A percentile compares a stretch with the other conserved stretches of the same genome.
Conservation (phyloP, 805 yeast species). For the Metschnikowia aberdeeniae region DNA sequence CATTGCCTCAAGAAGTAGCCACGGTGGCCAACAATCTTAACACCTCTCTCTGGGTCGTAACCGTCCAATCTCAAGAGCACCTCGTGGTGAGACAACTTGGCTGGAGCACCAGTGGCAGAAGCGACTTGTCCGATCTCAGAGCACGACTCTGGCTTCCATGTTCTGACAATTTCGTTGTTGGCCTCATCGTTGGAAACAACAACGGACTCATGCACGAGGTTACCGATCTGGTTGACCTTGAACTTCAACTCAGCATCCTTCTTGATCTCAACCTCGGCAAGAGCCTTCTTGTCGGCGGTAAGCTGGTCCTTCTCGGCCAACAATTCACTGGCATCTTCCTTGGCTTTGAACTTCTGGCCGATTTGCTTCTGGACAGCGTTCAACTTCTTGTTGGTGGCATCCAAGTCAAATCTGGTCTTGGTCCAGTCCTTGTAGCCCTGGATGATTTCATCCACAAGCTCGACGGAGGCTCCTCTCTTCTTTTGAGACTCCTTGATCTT, state of each 20-base stretch:
- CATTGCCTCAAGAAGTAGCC: conserved; percentile 93
- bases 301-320: conserved; percentile 76
- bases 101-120: conserved; percentile 72
- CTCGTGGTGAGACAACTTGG: conserved; percentile 90
- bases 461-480: conserved; percentile 94
- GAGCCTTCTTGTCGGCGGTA: conserved; percentile 62
- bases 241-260: conserved; percentile 70
- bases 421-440: conserved; percentile 91
- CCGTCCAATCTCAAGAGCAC: conserved; percentile 92
- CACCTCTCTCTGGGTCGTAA: conserved; percentile 98
- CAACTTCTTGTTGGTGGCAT: conserved; percentile 81
- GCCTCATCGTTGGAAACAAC: conserved; percentile 85
- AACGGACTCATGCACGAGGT: conserved; percentile 89
- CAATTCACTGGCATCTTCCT: conserved; percentile 88
- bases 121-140: conserved; percentile 60
- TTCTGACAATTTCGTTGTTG: conserved; percentile 80
- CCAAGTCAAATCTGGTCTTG: conserved; percentile 73
- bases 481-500: conserved; percentile 80
- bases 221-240: conserved; percentile 90
- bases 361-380: conserved; percentile 91
- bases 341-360: conserved; percentile 87
- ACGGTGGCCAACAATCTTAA: conserved; percentile 95
- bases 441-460: conserved; percentile 92
- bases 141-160: conserved; percentile 80
- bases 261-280: conserved; percentile 66